phyloP scores from a whole-genome alignment of 352 stramenopile species.

The Blastocystis sp. region DNA sequence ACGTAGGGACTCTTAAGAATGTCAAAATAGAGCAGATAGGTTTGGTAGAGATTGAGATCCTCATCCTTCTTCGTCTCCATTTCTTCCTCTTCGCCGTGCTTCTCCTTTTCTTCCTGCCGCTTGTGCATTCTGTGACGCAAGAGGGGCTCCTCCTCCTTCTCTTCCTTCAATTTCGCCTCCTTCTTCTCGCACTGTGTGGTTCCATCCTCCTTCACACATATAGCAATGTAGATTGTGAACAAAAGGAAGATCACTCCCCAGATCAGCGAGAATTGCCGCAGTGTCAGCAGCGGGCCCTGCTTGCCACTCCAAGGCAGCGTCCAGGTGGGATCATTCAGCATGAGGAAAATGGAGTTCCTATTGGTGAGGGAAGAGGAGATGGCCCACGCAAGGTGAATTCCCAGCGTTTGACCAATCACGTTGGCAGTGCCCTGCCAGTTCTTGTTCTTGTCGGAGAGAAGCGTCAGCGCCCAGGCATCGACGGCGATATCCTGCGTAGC shows the following conservation, averaged over 20 bases:
- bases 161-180: slow-evolving; percentile 70
- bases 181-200: slow-evolving; percentile 71
- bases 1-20: slow-evolving; percentile 62
- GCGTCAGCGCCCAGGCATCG: slow-evolving; percentile 83
- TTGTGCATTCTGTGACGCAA: not conserved
- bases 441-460: slow-evolving; percentile 83
- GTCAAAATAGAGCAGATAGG: slow-evolving; percentile 43
- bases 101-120: not conserved
- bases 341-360: slow-evolving; percentile 79
- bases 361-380: not conserved
- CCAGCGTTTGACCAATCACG: slow-evolving; percentile 82
- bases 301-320: slow-evolving; percentile 79
- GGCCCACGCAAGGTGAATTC: slow-evolving; percentile 69
- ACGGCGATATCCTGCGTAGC: slow-evolving; percentile 83
- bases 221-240: slow-evolving; percentile 80
- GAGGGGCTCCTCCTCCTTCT: not conserved
- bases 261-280: slow-evolving; percentile 81
- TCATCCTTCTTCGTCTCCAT: not conserved
- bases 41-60: not conserved
- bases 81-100: not conserved
- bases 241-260: slow-evolving; percentile 83
- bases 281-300: slow-evolving; percentile 74
- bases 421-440: slow-evolving; percentile 83
- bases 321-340: slow-evolving; percentile 79
- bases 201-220: slow-evolving; percentile 75